phyloP scores from a whole-genome alignment of 176 grass and related monocot genomes.

The Triticum dicoccoides region DNA sequence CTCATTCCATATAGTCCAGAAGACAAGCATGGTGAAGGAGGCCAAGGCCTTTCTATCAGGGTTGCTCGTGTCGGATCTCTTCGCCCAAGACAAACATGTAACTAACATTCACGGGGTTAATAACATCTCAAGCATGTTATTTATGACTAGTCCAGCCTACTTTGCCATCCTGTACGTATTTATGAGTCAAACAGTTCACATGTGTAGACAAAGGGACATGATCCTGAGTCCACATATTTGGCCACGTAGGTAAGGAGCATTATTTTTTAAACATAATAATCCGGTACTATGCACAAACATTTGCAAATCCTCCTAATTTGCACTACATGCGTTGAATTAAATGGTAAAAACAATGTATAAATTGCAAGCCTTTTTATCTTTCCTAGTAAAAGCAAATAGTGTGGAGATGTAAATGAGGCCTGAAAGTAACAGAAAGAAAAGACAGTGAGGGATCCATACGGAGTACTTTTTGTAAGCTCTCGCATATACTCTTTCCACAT shows the following conservation, averaged over 20 bases:
- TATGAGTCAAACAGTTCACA: background rate
- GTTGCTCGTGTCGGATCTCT: no score
- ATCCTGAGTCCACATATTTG: background rate
- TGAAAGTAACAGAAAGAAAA: conserved; percentile 8
- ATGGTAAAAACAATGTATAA: background rate
- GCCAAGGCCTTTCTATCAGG: no score
- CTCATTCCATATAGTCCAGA: no score
- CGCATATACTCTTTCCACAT: conserved; percentile 79
- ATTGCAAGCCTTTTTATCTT: background rate
- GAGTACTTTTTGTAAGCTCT: conserved; percentile 50
- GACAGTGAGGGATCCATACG: conserved; percentile 32
- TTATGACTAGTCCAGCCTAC: background rate
- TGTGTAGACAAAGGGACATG: background rate
- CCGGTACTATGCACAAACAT: background rate
- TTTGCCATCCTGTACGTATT: background rate
- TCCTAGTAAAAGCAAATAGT: conserved; percentile 8
- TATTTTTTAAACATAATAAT: conserved; percentile 5
- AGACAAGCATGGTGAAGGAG: no score
- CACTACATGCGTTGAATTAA: background rate
- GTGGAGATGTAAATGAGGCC: background rate
- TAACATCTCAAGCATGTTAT: background rate
- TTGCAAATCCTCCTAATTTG: background rate
- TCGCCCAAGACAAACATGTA: background rate
- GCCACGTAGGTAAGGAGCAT: background rate
- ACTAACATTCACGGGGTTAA: background rate